Conservation (phyloP, 2,329 filamentous ascomycete genomes). For the Pyricularia sp. region DNA sequence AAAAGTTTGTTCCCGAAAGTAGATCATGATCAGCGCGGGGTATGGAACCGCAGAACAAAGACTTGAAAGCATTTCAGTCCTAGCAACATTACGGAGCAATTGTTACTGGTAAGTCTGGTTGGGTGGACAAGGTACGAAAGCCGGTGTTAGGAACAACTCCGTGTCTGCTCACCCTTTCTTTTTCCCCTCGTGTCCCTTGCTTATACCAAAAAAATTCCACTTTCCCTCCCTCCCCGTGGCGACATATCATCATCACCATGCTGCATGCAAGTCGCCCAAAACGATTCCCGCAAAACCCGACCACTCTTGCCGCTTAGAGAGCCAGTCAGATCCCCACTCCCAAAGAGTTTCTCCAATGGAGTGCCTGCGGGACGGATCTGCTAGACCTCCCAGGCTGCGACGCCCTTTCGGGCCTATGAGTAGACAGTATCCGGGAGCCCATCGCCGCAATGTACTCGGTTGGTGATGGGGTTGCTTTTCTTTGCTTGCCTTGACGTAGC, state of each 20-base stretch:
- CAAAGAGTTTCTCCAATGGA: neutral
- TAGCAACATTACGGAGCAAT: neutral
- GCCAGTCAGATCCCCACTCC: neutral
- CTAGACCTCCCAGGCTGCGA: neutral
- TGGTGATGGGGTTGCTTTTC: neutral
- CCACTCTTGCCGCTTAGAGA: neutral
- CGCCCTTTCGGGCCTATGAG: neutral
- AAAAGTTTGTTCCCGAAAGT: neutral
- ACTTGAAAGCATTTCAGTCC: too few species aligned
- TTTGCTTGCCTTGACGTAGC: neutral
- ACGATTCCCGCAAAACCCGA: neutral
- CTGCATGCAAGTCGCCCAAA: neutral
- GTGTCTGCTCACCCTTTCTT: neutral
- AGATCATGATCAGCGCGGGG: neutral
- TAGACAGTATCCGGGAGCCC: neutral
- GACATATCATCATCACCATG: neutral
- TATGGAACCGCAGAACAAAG: neutral
- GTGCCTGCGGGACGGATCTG: conserved; percentile 11
- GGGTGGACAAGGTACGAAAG: neutral
- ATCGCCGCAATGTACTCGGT: neutral
- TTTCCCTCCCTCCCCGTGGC: neutral
- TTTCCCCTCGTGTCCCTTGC: neutral
- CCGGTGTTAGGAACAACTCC: too few species aligned
- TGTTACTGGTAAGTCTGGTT: neutral
- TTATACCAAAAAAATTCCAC: neutral